phyloP scores from a whole-genome alignment of 2,329 filamentous ascomycete genomes.

The Sporothrix sp. region DNA sequence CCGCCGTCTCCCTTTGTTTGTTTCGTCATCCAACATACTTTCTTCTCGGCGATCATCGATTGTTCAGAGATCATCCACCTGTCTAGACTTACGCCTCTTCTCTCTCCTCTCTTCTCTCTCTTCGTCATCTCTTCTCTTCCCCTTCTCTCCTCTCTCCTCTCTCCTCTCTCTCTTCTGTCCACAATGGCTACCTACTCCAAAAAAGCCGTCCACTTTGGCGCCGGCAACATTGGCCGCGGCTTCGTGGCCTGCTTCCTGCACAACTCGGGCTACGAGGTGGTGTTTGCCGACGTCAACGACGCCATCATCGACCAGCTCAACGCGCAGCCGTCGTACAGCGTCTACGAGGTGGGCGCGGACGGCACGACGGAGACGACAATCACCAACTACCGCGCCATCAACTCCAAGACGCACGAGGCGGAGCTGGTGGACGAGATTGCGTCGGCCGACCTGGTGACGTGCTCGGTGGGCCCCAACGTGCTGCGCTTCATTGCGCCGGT shows the following conservation, averaged over 20 bases:
- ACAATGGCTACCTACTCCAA: constrained; percentile 25
- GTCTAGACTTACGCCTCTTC: constrained; percentile 1
- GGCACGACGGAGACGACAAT: constrained; percentile 75
- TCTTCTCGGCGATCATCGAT: neutral
- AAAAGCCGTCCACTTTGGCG: constrained; percentile 77
- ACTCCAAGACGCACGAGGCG: constrained; percentile 76
- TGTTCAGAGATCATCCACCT: neutral
- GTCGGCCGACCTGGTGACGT: constrained; percentile 84
- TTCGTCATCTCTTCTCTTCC: constrained; percentile 1
- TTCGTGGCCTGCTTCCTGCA: constrained; percentile 89
- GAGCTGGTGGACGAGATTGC: constrained; percentile 78
- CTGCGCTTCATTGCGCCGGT: constrained; percentile 93
- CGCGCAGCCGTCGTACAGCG: constrained; percentile 65
- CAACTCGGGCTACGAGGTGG: constrained; percentile 88
- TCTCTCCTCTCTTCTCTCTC: neutral
- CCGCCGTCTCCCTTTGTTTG: neutral
- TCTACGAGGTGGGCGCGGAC: constrained; percentile 83
- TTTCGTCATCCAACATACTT: neutral
- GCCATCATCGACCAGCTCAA: constrained; percentile 72
- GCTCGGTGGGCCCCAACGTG: constrained; percentile 91
- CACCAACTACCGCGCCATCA: constrained; percentile 93
- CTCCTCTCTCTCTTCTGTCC: neutral
- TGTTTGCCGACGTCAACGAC: constrained; percentile 93
- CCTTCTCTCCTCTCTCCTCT: neutral
- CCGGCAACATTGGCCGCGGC: constrained; percentile 76